A percentile compares a stretch with the other conserved stretches of the same genome.
Evolutionary conservation across 345 rosid genomes (phyloP).

Genomic region (Populus ilicifolia): DNA sequence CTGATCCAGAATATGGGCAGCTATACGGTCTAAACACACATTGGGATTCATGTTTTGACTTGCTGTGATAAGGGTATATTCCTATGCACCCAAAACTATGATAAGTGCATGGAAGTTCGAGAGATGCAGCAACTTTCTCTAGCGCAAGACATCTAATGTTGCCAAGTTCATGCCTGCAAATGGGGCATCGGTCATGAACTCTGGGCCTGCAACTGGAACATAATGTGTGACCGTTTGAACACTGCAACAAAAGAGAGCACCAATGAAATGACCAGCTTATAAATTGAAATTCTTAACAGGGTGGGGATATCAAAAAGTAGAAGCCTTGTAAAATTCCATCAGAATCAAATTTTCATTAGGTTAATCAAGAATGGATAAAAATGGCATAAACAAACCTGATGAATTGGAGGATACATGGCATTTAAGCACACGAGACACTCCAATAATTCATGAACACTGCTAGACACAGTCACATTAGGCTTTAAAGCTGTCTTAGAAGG

Average conservation of each 20-base stretch:
- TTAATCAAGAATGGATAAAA: not conserved
- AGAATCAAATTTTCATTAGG: not conserved
- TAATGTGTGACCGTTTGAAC: constrained; percentile 75
- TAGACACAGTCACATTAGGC: constrained; percentile 56
- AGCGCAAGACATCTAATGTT: constrained; percentile 83
- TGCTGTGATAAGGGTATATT: constrained; percentile 81
- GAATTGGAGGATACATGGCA: constrained; percentile 88
- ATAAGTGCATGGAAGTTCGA: constrained; percentile 78
- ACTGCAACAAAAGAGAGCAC: constrained; percentile 38
- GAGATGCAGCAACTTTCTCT: constrained; percentile 84
- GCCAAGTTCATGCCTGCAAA: constrained; percentile 83
- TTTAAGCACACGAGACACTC: constrained; percentile 87
- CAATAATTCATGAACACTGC: constrained; percentile 73
- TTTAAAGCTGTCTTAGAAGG: constrained; percentile 46
- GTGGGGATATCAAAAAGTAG: not conserved
- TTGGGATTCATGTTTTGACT: constrained; percentile 70
- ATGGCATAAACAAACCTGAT: constrained; percentile 49
- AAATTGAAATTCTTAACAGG: not conserved
- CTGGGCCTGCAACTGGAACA: constrained; percentile 82
- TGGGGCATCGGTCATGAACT: constrained; percentile 80
- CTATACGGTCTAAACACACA: constrained; percentile 62
- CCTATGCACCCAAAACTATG: constrained; percentile 70
- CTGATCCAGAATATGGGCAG: constrained; percentile 83
- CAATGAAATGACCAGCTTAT: constrained; percentile 2
- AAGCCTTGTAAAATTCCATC: not conserved